Base-by-base conservation (phyloP, 305 asterid genomes). In the Nicotiana rustica region DNA sequence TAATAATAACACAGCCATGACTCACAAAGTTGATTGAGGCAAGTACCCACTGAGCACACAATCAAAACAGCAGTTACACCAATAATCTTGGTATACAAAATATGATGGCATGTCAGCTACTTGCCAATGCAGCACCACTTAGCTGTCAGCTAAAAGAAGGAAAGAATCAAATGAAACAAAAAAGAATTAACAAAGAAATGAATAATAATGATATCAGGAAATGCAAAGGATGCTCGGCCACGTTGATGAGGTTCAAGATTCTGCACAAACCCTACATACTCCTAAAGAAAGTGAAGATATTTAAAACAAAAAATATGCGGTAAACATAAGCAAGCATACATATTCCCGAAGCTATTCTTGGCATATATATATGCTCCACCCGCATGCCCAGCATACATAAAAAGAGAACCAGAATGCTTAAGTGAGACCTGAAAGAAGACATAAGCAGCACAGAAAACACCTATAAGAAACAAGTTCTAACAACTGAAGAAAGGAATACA, bases 351-450 rank as follows among this genome's bases (percentile, higher is more conserved):
- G 85, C 99, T 96, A 89, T 96, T 94, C 90, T 96, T 96, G 77
- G 99, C 99, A 90, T 92, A 96, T 85, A n/a, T n/a, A n/a, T n/a
- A n/a, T n/a, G 99, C 98, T 85, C 99, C 99, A 85, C 98, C 99
- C 85, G 86, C 91, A 10, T 92, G 92, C 85, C 99, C 99, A 81
- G 99, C 97, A 89, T 96, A 96, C 99, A 96, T 96, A 86, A 96
- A 96, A 90, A 96, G 99, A 69, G 99, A 96, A 81, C 99, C 99
- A 82, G 99, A 96, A 84, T 96, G 99, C 90, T 96, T 96, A 73
- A 94, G 96, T 41, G 99, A 93, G 44, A 94, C 99, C 99, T 96
- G 90, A 47, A 80, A 82, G 66, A 35, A 35, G 35, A 41, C 64
- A 85, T 62, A 78, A 76, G 41, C 61, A 70, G 82, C 49, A 61